Conservation (phyloP, 371 early-diverging fungal species). For the Apophysomyces sp. region DNA sequence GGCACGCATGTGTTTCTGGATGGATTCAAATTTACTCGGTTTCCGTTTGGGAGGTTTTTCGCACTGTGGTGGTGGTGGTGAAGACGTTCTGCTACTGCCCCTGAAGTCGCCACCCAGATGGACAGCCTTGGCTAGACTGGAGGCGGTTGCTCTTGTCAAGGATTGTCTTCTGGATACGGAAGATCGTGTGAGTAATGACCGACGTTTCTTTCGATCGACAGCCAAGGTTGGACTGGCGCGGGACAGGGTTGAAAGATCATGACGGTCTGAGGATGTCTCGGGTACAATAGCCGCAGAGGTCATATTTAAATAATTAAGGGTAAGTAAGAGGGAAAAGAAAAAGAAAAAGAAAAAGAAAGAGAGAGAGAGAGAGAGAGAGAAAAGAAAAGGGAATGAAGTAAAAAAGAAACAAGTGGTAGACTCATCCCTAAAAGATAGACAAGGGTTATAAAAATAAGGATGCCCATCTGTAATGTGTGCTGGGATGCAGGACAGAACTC, state of each 20-base stretch:
- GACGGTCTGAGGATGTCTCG: neutral
- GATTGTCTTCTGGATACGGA: neutral
- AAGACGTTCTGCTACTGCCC: neutral
- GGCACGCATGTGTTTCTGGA: conserved; percentile 2
- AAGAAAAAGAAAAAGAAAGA: neutral
- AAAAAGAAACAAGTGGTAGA: neutral
- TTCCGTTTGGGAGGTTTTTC: neutral
- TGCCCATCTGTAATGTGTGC: neutral
- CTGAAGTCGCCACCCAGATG: neutral
- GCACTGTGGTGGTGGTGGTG: neutral
- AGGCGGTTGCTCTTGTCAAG: neutral
- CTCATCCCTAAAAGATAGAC: neutral
- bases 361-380: neutral
- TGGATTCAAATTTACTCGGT: conserved; percentile 1
- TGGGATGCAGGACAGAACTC: neutral
- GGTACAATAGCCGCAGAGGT: neutral
- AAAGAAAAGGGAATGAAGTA: neutral
- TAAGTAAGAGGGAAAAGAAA: neutral
- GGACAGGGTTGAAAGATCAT: neutral
- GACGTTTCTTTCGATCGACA: neutral
- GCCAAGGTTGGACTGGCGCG: neutral
- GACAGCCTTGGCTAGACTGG: neutral
- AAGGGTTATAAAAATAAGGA: neutral
- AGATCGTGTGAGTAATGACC: neutral
- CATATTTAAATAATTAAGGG: neutral